phyloP scores from a whole-genome alignment of 163 green algal genomes.

The Chlamydomonas reinhardtii region DNA sequence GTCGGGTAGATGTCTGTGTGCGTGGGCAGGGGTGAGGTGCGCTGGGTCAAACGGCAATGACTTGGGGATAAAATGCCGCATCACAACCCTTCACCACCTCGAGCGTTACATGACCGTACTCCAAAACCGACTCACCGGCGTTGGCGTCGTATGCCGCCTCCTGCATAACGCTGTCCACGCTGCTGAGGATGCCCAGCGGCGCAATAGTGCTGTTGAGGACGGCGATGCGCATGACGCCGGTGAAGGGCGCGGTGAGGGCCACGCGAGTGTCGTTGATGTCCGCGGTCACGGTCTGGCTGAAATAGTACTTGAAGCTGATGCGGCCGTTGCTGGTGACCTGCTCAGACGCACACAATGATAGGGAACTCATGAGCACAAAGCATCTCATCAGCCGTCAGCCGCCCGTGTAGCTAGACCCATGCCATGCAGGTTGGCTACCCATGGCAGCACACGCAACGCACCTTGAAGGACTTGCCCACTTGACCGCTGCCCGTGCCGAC shows the following conservation, averaged over 20 bases:
- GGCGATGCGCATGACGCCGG: conserved; percentile 56
- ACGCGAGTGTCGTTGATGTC: neutral
- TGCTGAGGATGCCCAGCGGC: neutral
- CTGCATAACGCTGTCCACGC: neutral
- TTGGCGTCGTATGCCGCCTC: conserved; percentile 40
- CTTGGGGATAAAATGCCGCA: too few relatives aligned
- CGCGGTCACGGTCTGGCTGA: conserved; percentile 11
- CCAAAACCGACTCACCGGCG: conserved; percentile 12
- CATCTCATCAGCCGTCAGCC: too few relatives aligned
- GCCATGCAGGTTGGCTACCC: neutral
- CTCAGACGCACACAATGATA: neutral
- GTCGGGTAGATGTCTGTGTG: conserved; percentile 37
- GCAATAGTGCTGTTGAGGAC: neutral
- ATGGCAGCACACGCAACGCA: too few relatives aligned
- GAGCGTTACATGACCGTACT: too few relatives aligned
- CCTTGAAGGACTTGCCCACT: conserved; percentile 20
- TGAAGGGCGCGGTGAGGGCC: conserved; percentile 56
- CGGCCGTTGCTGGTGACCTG: conserved; percentile 19
- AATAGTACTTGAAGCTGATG: conserved; percentile 29
- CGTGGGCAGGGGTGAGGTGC: too few relatives aligned
- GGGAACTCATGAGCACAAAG: too few relatives aligned
- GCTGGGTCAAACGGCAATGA: too few relatives aligned
- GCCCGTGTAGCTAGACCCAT: too few relatives aligned
- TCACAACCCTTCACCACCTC: too few relatives aligned
- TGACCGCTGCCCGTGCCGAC: neutral